Percentiles rank a stretch among this genome's conserved stretches.
These are phyloP conservation scores for Rhizophagus prolifer DNA, from an alignment of 192 early-diverging fungal genomes.

Conservation along the genomic window DNA sequence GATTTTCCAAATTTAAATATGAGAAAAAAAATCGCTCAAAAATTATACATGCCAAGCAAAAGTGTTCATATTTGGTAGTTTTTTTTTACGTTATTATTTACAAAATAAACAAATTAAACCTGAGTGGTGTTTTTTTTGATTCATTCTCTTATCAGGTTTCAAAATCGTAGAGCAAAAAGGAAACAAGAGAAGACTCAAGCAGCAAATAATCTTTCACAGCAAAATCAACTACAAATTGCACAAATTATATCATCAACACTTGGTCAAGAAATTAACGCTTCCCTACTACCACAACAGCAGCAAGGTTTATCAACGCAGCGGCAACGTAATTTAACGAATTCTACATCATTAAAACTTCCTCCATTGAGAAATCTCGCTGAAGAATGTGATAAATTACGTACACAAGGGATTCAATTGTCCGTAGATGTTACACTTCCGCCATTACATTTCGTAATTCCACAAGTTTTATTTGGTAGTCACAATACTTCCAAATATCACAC, in stretches of 20 bases:
- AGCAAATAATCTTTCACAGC: background rate
- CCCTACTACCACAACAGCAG: too few species aligned
- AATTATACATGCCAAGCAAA: constrained; percentile 21
- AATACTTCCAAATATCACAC: too few species aligned
- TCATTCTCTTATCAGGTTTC: constrained; percentile 9
- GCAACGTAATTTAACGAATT: too few species aligned
- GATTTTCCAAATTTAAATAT: constrained; percentile 20
- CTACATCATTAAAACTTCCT: background rate
- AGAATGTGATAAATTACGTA: too few species aligned
- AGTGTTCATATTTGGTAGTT: constrained; percentile 28
- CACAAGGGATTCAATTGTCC: too few species aligned
- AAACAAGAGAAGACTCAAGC: constrained; percentile 19
- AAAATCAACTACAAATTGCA: background rate
- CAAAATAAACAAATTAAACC: background rate
- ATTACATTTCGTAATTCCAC: too few species aligned
- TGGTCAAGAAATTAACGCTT: background rate
- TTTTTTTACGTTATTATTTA: too few species aligned
- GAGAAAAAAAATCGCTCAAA: constrained; percentile 10
- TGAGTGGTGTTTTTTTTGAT: background rate
- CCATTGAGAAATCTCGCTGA: background rate
- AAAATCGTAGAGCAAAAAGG: constrained; percentile 26
- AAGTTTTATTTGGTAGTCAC: too few species aligned
- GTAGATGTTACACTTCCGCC: background rate
- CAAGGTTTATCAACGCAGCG: too few species aligned
- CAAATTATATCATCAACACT: background rate